A percentile compares a stretch with the other conserved stretches of the same genome.
These are phyloP conservation scores for Podospora didyma DNA, from an alignment of 495 filamentous ascomycete genomes.

Conservation along the genomic window DNA sequence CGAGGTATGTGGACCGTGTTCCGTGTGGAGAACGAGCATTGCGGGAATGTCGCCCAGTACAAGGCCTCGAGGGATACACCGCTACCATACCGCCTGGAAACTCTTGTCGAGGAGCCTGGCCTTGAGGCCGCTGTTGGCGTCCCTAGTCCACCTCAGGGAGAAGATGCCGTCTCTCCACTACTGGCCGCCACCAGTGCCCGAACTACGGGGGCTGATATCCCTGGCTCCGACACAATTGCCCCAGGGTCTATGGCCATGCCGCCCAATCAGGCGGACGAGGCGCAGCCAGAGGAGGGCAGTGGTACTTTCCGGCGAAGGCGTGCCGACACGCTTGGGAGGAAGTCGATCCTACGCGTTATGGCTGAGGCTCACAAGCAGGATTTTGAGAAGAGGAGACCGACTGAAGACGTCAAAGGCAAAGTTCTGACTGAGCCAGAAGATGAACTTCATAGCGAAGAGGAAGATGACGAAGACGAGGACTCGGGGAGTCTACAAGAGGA, in stretches of 20 bases:
- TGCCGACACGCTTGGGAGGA: slow-evolving; percentile 35
- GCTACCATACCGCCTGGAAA: slow-evolving; percentile 67
- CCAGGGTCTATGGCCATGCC: background rate
- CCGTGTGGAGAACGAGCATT: slow-evolving; percentile 96
- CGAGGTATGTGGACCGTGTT: slow-evolving; percentile 88
- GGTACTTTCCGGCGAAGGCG: slow-evolving; percentile 35
- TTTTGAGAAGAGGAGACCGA: slow-evolving; percentile 68
- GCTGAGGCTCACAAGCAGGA: slow-evolving; percentile 79
- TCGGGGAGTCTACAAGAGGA: slow-evolving; percentile 23
- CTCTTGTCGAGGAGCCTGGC: slow-evolving; percentile 26
- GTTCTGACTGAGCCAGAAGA: slow-evolving; percentile 5
- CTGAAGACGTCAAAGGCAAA: slow-evolving; percentile 8
- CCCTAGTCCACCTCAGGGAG: background rate
- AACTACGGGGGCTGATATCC: background rate
- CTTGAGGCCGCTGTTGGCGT: slow-evolving; percentile 8
- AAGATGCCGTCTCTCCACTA: background rate
- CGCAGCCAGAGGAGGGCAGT: background rate
- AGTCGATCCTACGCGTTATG: slow-evolving; percentile 54
- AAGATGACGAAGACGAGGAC: slow-evolving; percentile 36
- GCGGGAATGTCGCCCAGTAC: slow-evolving; percentile 78
- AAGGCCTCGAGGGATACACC: slow-evolving; percentile 78
- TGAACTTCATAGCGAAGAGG: slow-evolving; percentile 15
- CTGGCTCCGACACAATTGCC: background rate
- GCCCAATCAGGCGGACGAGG: background rate
- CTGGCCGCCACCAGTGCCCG: background rate